phyloP scores from a whole-genome alignment of 768 basidiomycete species.

The Thelephora ganbajun region DNA sequence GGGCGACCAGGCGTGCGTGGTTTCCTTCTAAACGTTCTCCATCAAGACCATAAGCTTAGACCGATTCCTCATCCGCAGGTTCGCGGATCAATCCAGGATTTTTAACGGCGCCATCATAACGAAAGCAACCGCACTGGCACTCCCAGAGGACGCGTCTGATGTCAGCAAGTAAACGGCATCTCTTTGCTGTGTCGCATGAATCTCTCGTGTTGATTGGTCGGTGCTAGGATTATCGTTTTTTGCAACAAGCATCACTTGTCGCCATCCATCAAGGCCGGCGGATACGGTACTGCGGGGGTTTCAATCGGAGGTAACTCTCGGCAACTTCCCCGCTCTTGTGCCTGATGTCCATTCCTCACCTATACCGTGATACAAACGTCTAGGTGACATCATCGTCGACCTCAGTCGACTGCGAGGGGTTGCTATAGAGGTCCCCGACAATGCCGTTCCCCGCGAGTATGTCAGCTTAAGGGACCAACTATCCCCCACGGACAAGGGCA shows the following conservation, averaged over 20 bases:
- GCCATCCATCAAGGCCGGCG: conserved; percentile 78
- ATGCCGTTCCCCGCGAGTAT: conserved; percentile 11
- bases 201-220: background rate
- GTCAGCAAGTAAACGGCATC: conserved; percentile 54
- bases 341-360: background rate
- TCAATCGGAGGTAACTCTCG: conserved; percentile 30
- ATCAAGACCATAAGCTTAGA: background rate
- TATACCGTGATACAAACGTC: background rate
- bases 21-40: background rate
- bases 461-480: conserved; percentile 45
- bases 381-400: conserved; percentile 79
- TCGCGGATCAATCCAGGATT: conserved; percentile 12
- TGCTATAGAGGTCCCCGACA: conserved; percentile 45
- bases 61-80: conserved; percentile 6
- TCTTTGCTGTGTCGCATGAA: background rate
- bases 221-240: conserved; percentile 49
- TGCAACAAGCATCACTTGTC: conserved; percentile 58
- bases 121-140: conserved; percentile 25
- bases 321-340: background rate
- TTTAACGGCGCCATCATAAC: conserved; percentile 17
- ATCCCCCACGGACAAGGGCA: conserved; percentile 39
- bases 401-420: conserved; percentile 53
- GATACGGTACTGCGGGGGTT: conserved; percentile 87
- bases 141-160: conserved; percentile 67
- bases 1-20: background rate